Evolutionary conservation across 176 grass and related monocot genomes (phyloP), one percentile per base, ranked within the genome.

Genomic region (Eragrostis nindensis): DNA sequence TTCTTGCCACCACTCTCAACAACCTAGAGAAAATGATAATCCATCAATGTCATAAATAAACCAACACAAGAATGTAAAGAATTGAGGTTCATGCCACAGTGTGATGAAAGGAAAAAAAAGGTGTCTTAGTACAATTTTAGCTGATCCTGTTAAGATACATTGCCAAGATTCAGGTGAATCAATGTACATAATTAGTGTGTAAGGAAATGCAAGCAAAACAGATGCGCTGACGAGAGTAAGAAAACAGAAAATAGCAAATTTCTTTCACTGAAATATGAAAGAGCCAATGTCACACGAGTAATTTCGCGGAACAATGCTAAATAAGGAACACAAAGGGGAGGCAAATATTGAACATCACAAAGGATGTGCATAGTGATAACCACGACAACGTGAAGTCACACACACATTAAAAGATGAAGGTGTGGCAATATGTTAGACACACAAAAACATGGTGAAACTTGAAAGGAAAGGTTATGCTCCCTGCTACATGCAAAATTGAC

Each of bases 1-100:
- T 97, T 94, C 86, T 94, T 97, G 59, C 92, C 95, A 12, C 92
- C 92, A 43, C 92, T 92, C 87, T 92, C 92, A 43, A 94, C 95
- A 46, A 94, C 90, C 92, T 94, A 86, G 41, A 74, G 10, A 89
- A 19, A 17, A 12, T 5, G 32, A 30, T 36, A 26, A 15, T 52
- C 54, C 49, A 76, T 44, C 71, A 44, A 44, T 82, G 24, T 0
- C 22, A 18, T 16, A 1, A 41, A 76, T 40, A 46, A 9, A 27
- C 44, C 5, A 59, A 76, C 39, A 16, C 22, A 60, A 54, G 32
- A 52, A 8, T 67, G 22, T 11, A 6, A 61, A 76, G 13, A 14
- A 32, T 80, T 42, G 22, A 22, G 5, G 57, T 27, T 27, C 11
- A 26, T 12, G 11, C n/a, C 24, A 60, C 24, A 61, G 5, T 26